These are phyloP conservation scores for Lonicera japonica DNA, from an alignment of 129 eudicot genomes.

Conservation along the genomic window DNA sequence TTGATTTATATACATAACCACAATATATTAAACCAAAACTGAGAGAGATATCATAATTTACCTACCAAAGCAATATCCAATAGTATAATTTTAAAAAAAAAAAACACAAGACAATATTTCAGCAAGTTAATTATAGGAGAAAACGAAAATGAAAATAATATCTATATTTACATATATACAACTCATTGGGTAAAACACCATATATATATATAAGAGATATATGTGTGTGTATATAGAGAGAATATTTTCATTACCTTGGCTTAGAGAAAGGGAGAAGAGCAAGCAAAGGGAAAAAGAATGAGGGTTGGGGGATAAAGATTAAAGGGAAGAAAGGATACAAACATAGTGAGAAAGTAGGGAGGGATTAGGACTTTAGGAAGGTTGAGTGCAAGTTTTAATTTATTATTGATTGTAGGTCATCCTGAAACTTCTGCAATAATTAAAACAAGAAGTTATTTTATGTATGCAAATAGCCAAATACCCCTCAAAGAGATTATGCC, in stretches of 20 bases:
- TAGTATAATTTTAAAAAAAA: no score
- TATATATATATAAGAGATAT: no score
- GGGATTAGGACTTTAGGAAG: slow-evolving; percentile 26
- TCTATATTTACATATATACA: no score
- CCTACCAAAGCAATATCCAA: no score
- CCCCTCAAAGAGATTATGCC: not conserved
- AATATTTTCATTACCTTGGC: slow-evolving; percentile 34
- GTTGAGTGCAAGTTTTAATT: slow-evolving; percentile 37
- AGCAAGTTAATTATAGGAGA: no score
- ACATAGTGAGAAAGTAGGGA: slow-evolving; percentile 17
- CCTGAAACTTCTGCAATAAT: slow-evolving; percentile 60
- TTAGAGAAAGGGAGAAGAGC: slow-evolving; percentile 46
- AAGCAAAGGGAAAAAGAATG: slow-evolving; percentile 40
- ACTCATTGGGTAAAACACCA: no score
- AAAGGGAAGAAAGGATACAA: slow-evolving; percentile 10
- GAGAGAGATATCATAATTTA: no score
- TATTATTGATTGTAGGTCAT: slow-evolving; percentile 56
- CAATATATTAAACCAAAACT: no score
- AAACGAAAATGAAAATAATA: no score
- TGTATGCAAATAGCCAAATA: not conserved
- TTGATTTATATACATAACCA: no score
- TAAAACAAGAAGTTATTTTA: slow-evolving; percentile 4
- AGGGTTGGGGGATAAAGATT: not conserved
- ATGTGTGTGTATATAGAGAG: slow-evolving; percentile 27
- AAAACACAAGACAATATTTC: no score